These are phyloP conservation scores for Galium porrigens DNA, from an alignment of 305 asterid genomes.

Conservation along the genomic window DNA sequence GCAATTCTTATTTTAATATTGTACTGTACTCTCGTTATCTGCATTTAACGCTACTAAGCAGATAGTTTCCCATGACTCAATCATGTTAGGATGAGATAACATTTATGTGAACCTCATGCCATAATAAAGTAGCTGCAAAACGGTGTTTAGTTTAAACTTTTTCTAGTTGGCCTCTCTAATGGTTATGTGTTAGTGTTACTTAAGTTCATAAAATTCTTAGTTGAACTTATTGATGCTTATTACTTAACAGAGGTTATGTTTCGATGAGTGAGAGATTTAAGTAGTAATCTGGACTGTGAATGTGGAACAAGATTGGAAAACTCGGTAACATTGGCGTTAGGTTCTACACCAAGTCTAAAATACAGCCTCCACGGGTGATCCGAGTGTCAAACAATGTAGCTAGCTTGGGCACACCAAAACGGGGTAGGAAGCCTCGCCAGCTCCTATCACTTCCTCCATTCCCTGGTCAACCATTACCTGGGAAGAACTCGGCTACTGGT, in stretches of 20 bases:
- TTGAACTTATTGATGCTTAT: neutral
- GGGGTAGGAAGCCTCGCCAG: constrained; percentile 64
- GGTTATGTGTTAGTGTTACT: neutral
- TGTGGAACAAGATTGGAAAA: constrained; percentile 12
- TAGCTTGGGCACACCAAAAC: constrained; percentile 46
- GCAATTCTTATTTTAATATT: neutral
- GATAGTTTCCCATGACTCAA: neutral
- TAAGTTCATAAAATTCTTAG: neutral
- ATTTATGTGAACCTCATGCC: neutral
- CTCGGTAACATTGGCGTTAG: constrained; percentile 5
- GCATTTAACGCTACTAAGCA: neutral
- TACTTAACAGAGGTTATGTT: constrained; percentile 1
- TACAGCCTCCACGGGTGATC: constrained; percentile 26
- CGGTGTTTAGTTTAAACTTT: too few relatives aligned
- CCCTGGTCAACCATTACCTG: constrained; percentile 66
- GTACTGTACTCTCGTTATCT: too few relatives aligned
- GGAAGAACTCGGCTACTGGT: constrained; percentile 31
- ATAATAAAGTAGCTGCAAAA: neutral
- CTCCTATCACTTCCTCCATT: constrained; percentile 72
- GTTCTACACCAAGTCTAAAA: constrained; percentile 12
- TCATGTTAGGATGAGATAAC: neutral
- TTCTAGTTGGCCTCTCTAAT: too few relatives aligned
- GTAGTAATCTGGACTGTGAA: constrained; percentile 6
- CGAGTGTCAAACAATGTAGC: constrained; percentile 62
- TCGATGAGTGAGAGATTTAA: neutral